Base-by-base conservation (phyloP, 2,329 filamentous ascomycete genomes). In the Passalora sequoiae region DNA sequence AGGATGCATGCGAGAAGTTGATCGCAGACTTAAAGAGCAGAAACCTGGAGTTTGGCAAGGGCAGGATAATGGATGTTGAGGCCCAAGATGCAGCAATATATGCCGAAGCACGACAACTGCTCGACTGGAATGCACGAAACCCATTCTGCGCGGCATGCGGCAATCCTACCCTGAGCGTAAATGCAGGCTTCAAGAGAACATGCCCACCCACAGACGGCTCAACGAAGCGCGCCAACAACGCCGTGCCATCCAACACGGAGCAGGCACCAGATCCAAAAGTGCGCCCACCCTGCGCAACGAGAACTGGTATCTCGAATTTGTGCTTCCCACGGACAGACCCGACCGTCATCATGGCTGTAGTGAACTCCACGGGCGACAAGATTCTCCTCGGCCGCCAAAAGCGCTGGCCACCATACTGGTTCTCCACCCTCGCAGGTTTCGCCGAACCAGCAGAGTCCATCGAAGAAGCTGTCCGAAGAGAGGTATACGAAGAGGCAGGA, bases 61-160 rank as follows among this genome's bases (percentile, higher is more conserved):
- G 86, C 10, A 72, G 84, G 46, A 72, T 55, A 31, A 73, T 83
- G 66, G 73, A 72, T 6, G 71, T 87, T 22, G 69, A 73, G 3
- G 72, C 81, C 1, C 69, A 77, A 51, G 75, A 81, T 59, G 92
- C 89, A 46, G 88, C 89, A 38, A 85, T 95, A 33, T 95, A 89
- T 56, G 91, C 88, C 10, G 87, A 95, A 66, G 86, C 89, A 6
- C 82, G 91, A 43, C 85, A 89, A 33, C 74, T 96, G 19, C 73
- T 94, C 25, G 92, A 97, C 70, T 98, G 92, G 92, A 97, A 98
- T 69, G 75, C 75, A 19, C 84, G 91, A 39, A 95, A 94, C 67
- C 85, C 84, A 21, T 98, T 88, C 73, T 98, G 92, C 66, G 89
- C 82, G 22, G 83, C 84, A 43, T 98, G 92, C 66, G 91, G 92